Base-by-base conservation (phyloP, 805 yeast genomes). In the Metschnikowia continentalis region DNA sequence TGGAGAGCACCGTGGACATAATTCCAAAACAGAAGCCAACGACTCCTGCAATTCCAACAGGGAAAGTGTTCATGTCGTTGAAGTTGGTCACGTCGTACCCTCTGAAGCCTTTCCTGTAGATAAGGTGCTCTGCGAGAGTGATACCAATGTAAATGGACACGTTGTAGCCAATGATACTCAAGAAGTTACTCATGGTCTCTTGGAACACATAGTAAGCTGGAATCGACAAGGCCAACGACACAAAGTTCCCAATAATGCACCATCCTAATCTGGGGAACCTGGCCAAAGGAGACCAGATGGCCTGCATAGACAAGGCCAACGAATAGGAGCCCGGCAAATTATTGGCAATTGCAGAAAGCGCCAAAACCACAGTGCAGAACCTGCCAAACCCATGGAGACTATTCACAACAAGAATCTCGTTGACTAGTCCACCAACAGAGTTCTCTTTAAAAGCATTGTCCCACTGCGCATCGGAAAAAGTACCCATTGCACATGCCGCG, bases 301-400 rank as follows among this genome's bases (percentile, higher is more conserved):
- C 65, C 48, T 68, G 73, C 38, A 56, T 57, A 7, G 70, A 56
- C 23, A 69, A 52, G 6, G 69, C 57, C 51, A 68, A 56, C 2
- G 71, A 67, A 50, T 67, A 69, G 14, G 69, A 64, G 30, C 68
- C 69, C 6, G 72, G 72, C 43, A 68, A 55, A 52, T 69, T 69
- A 49, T 65, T 67, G 20, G 71, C 67, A 41, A 69, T 60, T 1
- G 65, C 62, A 5, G 69, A 61, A 22, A 69, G 54, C 1, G 71
- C 69, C 51, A 69, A 59, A 6, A 69, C 23, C 11, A 68, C 72
- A 51, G 63, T 57, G 46, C 68, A 62, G 48, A 69, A 67, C 53
- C 66, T 54, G 2, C 70, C 70, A 45, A 66, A 68, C 8, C 69
- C 69, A 43, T 66, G 69, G 37, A 67, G 60, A 46, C 65, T 62